Conservation (phyloP, 371 early-diverging fungal species). For the Rhizopus delemar region DNA sequence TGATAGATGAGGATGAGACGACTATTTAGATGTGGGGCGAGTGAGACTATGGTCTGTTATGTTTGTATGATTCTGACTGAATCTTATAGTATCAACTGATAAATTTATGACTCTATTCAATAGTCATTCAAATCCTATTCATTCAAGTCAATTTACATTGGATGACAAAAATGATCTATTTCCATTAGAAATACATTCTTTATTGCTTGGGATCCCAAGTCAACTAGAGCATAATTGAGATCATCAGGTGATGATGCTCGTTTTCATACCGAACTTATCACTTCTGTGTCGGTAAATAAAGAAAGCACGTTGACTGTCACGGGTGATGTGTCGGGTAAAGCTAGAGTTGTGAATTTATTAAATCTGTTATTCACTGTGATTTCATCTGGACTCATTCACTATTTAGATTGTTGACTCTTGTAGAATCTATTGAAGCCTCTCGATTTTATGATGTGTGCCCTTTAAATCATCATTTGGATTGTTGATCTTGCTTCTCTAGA, state of each 20-base stretch:
- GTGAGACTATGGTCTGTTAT: constrained; percentile 28
- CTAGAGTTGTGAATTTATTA: constrained; percentile 72
- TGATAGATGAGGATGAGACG: constrained; percentile 86
- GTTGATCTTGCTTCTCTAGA: constrained; percentile 22
- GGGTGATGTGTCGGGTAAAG: constrained; percentile 79
- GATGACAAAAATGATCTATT: constrained; percentile 84
- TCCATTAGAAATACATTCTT: constrained; percentile 80
- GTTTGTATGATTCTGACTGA: background rate
- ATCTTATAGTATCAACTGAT: constrained; percentile 70
- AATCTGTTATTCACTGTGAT: constrained; percentile 58
- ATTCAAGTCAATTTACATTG: constrained; percentile 86
- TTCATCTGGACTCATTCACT: background rate
- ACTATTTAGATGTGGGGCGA: constrained; percentile 96
- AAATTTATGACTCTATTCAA: constrained; percentile 92
- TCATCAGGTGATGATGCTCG: constrained; percentile 78
- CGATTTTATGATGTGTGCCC: constrained; percentile 67
- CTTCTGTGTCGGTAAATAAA: constrained; percentile 71
- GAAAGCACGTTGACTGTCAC: constrained; percentile 81
- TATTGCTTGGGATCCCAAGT: constrained; percentile 93
- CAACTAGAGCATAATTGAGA: constrained; percentile 66
- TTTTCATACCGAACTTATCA: constrained; percentile 84
- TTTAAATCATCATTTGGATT: background rate
- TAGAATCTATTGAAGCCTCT: constrained; percentile 78
- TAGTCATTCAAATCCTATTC: constrained; percentile 83
- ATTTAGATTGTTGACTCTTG: constrained; percentile 67